These are phyloP conservation scores for Auricularia cornea DNA, from an alignment of 768 basidiomycete genomes.

Conservation along the genomic window DNA sequence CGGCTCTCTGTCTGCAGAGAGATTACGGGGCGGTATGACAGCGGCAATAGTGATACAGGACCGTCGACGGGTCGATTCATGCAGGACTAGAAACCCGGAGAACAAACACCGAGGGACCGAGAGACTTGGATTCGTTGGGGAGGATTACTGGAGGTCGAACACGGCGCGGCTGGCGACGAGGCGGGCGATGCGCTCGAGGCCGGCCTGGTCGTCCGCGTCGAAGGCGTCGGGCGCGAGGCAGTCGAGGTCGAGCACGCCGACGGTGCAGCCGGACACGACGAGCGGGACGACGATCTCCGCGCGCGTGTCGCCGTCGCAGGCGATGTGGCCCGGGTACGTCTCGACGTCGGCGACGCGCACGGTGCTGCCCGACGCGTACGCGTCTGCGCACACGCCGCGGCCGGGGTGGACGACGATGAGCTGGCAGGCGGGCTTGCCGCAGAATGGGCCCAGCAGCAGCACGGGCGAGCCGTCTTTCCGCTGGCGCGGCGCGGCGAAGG, in stretches of 20 bases:
- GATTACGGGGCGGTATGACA: no score
- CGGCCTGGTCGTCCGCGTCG: slow-evolving; percentile 65
- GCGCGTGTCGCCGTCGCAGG: slow-evolving; percentile 84
- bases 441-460: slow-evolving; percentile 76
- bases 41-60: no score
- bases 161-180: slow-evolving; percentile 39
- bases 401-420: slow-evolving; percentile 54
- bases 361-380: slow-evolving; percentile 48
- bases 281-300: slow-evolving; percentile 88
- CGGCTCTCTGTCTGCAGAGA: no score
- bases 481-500: slow-evolving; percentile 20
- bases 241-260: slow-evolving; percentile 73
- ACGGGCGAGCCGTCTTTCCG: slow-evolving; percentile 7
- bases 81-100: no score
- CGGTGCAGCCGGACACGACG: slow-evolving; percentile 23
- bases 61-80: no score
- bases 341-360: slow-evolving; percentile 73
- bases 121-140: no score
- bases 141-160: not conserved
- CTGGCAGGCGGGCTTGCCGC: slow-evolving; percentile 87
- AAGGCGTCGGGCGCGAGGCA: slow-evolving; percentile 68
- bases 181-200: slow-evolving; percentile 63
- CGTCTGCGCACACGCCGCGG: slow-evolving; percentile 82
- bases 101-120: no score
- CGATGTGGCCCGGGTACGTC: slow-evolving; percentile 84